Percentiles rank a stretch among this genome's conserved stretches.
These are phyloP conservation scores for Leptographium lundbergii DNA, from an alignment of 2,329 filamentous ascomycete genomes.

Conservation along the genomic window DNA sequence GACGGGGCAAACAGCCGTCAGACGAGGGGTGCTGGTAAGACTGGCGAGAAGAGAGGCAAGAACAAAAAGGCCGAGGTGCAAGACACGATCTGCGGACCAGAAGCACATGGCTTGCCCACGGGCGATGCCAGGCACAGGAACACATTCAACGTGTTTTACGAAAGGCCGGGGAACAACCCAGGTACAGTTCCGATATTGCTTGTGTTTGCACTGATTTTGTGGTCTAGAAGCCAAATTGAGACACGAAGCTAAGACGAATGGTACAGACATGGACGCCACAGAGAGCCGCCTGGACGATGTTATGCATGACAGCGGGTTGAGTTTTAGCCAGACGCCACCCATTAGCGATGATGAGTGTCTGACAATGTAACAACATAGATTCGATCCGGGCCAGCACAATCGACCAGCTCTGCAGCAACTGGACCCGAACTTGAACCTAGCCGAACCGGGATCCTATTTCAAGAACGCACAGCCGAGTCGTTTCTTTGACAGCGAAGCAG, in stretches of 20 bases:
- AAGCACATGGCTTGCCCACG: background rate
- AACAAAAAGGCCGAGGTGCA: background rate
- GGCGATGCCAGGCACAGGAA: background rate
- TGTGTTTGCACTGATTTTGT: background rate
- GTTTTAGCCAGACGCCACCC: background rate
- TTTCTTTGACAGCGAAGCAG: constrained; percentile 4
- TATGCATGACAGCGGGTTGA: constrained; percentile 9
- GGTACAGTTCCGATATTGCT: constrained; percentile 2
- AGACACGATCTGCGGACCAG: background rate
- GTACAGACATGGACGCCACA: background rate
- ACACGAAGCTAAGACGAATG: background rate
- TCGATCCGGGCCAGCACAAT: constrained; percentile 1
- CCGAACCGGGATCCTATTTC: constrained; percentile 2
- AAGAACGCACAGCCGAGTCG: constrained; percentile 3
- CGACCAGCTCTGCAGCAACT: constrained; percentile 10
- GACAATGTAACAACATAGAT: constrained; percentile 2
- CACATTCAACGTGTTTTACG: constrained; percentile 8
- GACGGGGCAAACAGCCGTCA: background rate
- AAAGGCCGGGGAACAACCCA: background rate
- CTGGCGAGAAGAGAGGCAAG: background rate
- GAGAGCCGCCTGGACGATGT: constrained; percentile 1
- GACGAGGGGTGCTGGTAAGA: background rate
- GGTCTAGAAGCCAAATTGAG: no score
- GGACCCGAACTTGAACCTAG: constrained; percentile 10
- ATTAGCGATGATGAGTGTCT: background rate